Evolutionary conservation across 2,329 filamentous ascomycete genomes (phyloP), one percentile per base, ranked within the genome.

Genomic region (Talaromyces marneffei): DNA sequence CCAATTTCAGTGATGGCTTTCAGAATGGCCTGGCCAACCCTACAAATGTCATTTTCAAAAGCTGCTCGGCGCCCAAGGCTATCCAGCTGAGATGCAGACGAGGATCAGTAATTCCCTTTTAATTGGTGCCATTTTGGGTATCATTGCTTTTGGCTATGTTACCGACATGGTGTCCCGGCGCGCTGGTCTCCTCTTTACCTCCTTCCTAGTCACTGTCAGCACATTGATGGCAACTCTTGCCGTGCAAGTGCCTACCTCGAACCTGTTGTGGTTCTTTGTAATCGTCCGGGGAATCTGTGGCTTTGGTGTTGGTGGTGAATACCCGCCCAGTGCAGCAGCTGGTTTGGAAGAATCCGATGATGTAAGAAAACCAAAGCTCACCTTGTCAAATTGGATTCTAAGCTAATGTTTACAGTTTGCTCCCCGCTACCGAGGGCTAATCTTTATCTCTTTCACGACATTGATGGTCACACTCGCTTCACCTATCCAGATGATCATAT

Each of bases 191-290:
- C 61, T 72, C 1, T 68, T 71, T 23, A 72, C 70, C 1, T 71
- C 71, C 8, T 68, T 66, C 0, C 57, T 72, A 9, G 70, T 72
- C 2, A 67, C 66, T 0, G 62, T 71, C 31, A 65, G 66, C 4
- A 71, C 71, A n/a, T 64, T 72, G 59, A 69, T 79, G 70, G 69
- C 75, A 3, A 70, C 72, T 2, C 61, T 78, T 48, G 73, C 72
- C 1, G 69, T 78, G 33, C 69, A 74, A 40, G 70, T 78, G 2
- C 67, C 69, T 9, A 68, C 66, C 0, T 3, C 65, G 7, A 70
- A 73, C 14, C 74, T 76, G 71, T 63, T 76, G 7, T 77, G 74
- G 74, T 76, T 68, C 60, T 69, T 76, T 40, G 72, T 73, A 8
- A 63, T 74, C 1, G 73, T 72, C 6, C 71, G 74, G 3, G 74